phyloP scores from a whole-genome alignment of 208 protist species.

The Trypanosoma theileri region DNA sequence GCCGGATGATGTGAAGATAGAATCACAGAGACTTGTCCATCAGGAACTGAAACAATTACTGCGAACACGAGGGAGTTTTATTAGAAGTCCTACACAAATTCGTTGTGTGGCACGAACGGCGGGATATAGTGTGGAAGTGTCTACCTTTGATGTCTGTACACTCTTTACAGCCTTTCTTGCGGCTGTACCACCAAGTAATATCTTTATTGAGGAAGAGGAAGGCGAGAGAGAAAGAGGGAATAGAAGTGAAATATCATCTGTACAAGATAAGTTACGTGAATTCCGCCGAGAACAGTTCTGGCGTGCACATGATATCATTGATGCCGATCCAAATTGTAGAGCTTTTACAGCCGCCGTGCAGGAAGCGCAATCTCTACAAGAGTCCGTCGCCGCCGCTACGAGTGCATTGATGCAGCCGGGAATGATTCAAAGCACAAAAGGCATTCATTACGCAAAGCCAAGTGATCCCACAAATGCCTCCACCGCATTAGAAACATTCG shows the following conservation, averaged over 20 bases:
- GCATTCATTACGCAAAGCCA: constrained; percentile 74
- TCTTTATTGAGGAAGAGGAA: constrained; percentile 34
- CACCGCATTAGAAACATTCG: constrained; percentile 74
- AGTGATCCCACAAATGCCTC: constrained; percentile 64
- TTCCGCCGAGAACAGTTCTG: constrained; percentile 81
- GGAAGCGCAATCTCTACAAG: constrained; percentile 64
- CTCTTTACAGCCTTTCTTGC: constrained; percentile 71
- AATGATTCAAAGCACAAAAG: constrained; percentile 76
- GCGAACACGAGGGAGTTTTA: constrained; percentile 35
- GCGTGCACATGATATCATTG: constrained; percentile 63
- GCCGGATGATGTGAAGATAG: constrained; percentile 43
- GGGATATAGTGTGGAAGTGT: constrained; percentile 81
- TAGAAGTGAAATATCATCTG: not conserved
- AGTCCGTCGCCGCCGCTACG: constrained; percentile 62
- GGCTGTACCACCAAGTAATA: constrained; percentile 36
- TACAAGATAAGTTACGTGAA: constrained; percentile 39
- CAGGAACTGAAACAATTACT: constrained; percentile 59
- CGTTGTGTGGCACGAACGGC: constrained; percentile 60
- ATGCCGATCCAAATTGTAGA: constrained; percentile 75
- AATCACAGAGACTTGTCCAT: constrained; percentile 57
- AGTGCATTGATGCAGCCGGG: constrained; percentile 83
- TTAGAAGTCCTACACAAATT: constrained; percentile 42
- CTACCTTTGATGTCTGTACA: constrained; percentile 75
- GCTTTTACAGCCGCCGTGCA: constrained; percentile 56
- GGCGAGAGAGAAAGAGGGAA: not conserved